These are phyloP conservation scores for Pinus tabuliformis DNA, from an alignment of 75 land plant species.

Conservation along the genomic window DNA sequence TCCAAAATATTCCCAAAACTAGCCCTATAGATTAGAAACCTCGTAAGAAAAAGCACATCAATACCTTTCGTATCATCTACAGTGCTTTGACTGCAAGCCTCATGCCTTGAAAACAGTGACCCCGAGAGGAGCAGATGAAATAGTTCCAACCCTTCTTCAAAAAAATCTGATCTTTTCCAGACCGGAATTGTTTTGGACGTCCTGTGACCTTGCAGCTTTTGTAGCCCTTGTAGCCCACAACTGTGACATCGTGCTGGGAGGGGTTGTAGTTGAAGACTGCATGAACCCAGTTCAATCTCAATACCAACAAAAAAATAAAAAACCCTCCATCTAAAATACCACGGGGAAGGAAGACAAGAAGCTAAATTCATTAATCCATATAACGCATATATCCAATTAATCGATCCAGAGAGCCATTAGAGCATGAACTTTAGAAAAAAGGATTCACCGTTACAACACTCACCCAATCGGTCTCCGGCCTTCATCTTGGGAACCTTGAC, in stretches of 20 bases:
- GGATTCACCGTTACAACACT: neutral
- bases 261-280: constrained; percentile 33
- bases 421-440: neutral
- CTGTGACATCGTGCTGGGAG: constrained; percentile 22
- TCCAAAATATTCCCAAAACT: no score
- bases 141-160: constrained; percentile 28
- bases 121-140: constrained; percentile 34
- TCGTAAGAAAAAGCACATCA: no score
- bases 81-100: constrained; percentile 24
- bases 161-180: constrained; percentile 24
- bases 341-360: no score
- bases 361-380: no score
- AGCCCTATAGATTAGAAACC: no score
- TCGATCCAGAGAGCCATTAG: no score
- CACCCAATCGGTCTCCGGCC: neutral
- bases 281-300: neutral
- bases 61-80: neutral
- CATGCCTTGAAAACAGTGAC: constrained; percentile 40
- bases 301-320: neutral
- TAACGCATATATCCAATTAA: no score
- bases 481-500: neutral
- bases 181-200: neutral
- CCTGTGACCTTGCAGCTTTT: constrained; percentile 17
- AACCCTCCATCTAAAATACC: no score
- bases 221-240: constrained; percentile 22